Evolutionary conservation across 2,329 filamentous ascomycete genomes (phyloP).

Genomic region (Chalaropsis ovoidea): DNA sequence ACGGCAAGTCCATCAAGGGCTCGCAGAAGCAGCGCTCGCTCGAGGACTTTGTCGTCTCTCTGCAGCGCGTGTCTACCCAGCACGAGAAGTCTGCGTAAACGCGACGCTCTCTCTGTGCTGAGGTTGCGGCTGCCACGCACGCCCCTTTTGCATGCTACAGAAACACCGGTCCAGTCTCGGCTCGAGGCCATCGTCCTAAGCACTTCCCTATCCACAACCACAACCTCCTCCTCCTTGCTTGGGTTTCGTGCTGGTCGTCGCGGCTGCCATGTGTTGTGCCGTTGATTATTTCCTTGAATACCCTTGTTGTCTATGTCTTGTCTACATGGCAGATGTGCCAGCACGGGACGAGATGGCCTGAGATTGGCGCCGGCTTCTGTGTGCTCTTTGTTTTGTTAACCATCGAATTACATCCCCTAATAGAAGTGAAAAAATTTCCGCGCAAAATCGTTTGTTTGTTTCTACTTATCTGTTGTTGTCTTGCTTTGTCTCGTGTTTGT

Average conservation of each 20-base stretch:
- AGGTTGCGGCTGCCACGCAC: too few species aligned
- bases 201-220: not conserved
- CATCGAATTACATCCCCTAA: constrained; percentile 17
- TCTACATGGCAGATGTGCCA: constrained; percentile 18
- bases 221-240: constrained; percentile 1
- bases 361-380: constrained; percentile 19
- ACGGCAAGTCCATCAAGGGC: constrained; percentile 75
- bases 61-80: constrained; percentile 83
- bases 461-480: not conserved
- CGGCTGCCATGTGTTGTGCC: constrained; percentile 21
- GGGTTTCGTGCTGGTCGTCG: constrained; percentile 21
- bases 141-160: constrained; percentile 11
- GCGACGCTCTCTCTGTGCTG: not conserved
- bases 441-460: constrained; percentile 16
- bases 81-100: constrained; percentile 75
- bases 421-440: constrained; percentile 20
- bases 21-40: constrained; percentile 73
- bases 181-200: constrained; percentile 12
- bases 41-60: constrained; percentile 83
- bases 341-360: constrained; percentile 16
- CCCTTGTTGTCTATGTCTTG: constrained; percentile 12
- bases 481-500: not conserved
- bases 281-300: constrained; percentile 11
- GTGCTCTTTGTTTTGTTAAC: constrained; percentile 16
- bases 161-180: constrained; percentile 14